A percentile compares a stretch with the other conserved stretches of the same genome.
These are phyloP conservation scores for Acanthamoeba royreba DNA, from an alignment of 208 protist species.

Conservation along the genomic window DNA sequence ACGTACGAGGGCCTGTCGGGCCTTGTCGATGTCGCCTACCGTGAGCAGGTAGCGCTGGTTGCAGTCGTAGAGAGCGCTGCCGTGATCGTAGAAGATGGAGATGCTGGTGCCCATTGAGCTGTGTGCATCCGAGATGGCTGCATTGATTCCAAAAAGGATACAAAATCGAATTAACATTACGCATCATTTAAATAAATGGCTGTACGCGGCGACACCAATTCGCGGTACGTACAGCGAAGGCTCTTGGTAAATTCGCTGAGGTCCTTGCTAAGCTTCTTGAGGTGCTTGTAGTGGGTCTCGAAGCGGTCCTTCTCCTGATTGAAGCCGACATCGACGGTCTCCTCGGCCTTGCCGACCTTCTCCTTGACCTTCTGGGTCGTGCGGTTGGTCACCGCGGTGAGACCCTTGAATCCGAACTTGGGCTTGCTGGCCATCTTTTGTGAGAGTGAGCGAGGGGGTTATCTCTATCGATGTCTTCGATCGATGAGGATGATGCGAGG, in stretches of 20 bases:
- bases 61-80: background rate
- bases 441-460: too few relatives aligned
- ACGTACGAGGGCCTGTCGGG: background rate
- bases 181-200: too few relatives aligned
- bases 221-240: background rate
- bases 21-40: background rate
- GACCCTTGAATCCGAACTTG: slow-evolving; percentile 23
- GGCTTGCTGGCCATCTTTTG: slow-evolving; percentile 30
- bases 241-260: background rate
- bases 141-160: background rate
- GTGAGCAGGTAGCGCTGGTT: background rate
- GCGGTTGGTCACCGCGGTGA: background rate
- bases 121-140: background rate
- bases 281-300: background rate
- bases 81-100: background rate
- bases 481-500: too few relatives aligned
- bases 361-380: background rate
- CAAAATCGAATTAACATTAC: too few relatives aligned
- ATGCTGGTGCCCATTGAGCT: background rate
- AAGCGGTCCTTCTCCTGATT: background rate
- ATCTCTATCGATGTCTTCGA: too few relatives aligned
- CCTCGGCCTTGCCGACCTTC: background rate
- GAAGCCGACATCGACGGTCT: background rate
- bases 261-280: background rate
- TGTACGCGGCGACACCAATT: too few relatives aligned